Conservation (phyloP, 108 stramenopile genomes). For the Nitzschia sp. region DNA sequence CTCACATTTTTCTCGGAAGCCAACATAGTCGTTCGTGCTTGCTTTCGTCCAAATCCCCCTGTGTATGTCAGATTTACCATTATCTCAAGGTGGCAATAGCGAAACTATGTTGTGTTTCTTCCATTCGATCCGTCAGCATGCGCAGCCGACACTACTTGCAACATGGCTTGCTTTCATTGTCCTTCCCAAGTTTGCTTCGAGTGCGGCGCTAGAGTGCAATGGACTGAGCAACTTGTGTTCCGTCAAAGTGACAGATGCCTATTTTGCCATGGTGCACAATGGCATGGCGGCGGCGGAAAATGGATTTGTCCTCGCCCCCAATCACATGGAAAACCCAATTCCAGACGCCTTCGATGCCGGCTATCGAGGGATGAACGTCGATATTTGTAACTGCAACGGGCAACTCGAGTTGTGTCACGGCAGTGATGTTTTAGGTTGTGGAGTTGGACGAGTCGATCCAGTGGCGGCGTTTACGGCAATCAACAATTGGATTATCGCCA, state of each 20-base stretch:
- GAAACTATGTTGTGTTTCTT: background rate
- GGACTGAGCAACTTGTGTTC: slow-evolving; percentile 60
- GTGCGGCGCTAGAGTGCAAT: slow-evolving; percentile 58
- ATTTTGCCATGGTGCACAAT: slow-evolving; percentile 71
- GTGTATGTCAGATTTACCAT: too few species aligned
- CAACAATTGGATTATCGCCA: slow-evolving; percentile 42
- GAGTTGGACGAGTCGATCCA: slow-evolving; percentile 53
- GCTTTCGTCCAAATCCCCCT: too few species aligned
- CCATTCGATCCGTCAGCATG: background rate
- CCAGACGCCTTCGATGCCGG: slow-evolving; percentile 36
- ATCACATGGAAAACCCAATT: slow-evolving; percentile 46
- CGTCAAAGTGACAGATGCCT: slow-evolving; percentile 46
- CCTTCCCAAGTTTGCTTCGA: too few species aligned
- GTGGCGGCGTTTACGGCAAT: slow-evolving; percentile 49
- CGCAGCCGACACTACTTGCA: background rate
- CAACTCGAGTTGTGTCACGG: slow-evolving; percentile 58
- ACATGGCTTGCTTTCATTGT: background rate
- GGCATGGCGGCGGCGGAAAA: slow-evolving; percentile 49
- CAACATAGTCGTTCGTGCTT: too few species aligned
- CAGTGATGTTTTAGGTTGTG: slow-evolving; percentile 29
- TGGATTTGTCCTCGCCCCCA: slow-evolving; percentile 44
- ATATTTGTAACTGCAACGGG: slow-evolving; percentile 66
- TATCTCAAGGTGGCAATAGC: too few species aligned
- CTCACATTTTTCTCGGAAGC: too few species aligned
- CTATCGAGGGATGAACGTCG: slow-evolving; percentile 62